Evolutionary conservation across 345 rosid species (phyloP).

Genomic region (Arabidopsis arenosa): DNA sequence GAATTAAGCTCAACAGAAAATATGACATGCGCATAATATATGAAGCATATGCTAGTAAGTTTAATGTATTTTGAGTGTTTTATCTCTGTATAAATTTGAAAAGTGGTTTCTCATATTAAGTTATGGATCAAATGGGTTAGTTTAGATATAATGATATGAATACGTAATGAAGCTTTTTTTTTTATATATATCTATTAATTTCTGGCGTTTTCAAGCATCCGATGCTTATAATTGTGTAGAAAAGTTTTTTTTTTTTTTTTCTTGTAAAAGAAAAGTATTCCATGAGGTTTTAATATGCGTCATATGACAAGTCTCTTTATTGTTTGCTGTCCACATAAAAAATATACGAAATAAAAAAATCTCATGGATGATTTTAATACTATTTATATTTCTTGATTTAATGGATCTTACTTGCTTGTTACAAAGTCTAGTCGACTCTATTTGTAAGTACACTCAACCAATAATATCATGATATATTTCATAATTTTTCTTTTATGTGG

Average conservation of each 20-base stretch:
- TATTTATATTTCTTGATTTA: constrained; percentile 10
- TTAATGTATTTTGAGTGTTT: background rate
- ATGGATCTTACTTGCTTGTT: constrained; percentile 20
- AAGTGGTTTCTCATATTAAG: background rate
- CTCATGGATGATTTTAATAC: background rate
- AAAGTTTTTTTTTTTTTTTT: background rate
- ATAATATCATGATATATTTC: background rate
- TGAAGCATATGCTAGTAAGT: too few relatives aligned
- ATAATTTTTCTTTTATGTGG: too few relatives aligned
- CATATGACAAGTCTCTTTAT: constrained; percentile 35
- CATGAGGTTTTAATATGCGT: constrained; percentile 14
- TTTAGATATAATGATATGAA: background rate
- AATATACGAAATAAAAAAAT: background rate
- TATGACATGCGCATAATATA: too few relatives aligned
- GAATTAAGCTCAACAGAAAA: too few relatives aligned
- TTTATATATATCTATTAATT: background rate
- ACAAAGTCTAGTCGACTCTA: constrained; percentile 25
- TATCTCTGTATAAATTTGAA: background rate
- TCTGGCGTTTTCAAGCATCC: constrained; percentile 14
- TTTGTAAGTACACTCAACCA: background rate
- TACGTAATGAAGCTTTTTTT: background rate
- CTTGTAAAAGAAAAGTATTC: background rate
- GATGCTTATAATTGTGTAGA: constrained; percentile 13
- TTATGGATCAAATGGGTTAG: background rate
- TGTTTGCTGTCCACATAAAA: constrained; percentile 37